Base-by-base conservation (phyloP, 2,329 filamentous ascomycete species). In the Fusarium cyanostomum region DNA sequence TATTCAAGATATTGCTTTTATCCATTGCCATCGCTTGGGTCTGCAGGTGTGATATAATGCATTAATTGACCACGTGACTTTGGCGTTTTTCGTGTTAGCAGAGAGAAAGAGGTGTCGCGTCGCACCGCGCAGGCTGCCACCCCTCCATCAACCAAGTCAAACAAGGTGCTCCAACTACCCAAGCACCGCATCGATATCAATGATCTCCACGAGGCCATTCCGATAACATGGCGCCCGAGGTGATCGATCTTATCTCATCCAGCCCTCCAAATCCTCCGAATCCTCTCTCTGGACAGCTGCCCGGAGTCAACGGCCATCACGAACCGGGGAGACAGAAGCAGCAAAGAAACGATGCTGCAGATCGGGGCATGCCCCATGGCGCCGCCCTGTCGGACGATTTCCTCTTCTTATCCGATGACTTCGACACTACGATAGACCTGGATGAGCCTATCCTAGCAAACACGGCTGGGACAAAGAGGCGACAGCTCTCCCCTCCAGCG, bases 351-450 rank as follows among this genome's bases (percentile, higher is more conserved):
- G 11, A 54, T 9, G 15, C 12, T n/a, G 16, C 45, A 7, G 33
- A 42, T 34, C 26, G 21, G n/a, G 24, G 9, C 10, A 53, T 9
- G 3, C 10, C 43, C 18, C 27, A 37, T 15, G 37, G 28, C 12
- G 27, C 16, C 24, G 24, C 52, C 6, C 13, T 60, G 1, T 56
- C 55, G 1, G 43, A 59, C 16, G 63, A 62, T 11, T 51, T 48
- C 39, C 24, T 64, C 3, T 64, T 71, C 28, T 52, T 71, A n/a
- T 71, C 69, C 8, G 69, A 71, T 18, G 80, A 82, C 38, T 80
- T 80, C 44, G 78, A 82, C 37, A 75, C 72, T 8, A 80, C 76
- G 1, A 71, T 75, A 5, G 75, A 78, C 8, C 56, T 80, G 2
- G 75, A 77, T 8, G 72, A 74, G 8, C 65, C 52, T 58, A 71